These are phyloP conservation scores for Phyllosticta capitalensis DNA, from an alignment of 2,329 filamentous ascomycete species.

Conservation along the genomic window DNA sequence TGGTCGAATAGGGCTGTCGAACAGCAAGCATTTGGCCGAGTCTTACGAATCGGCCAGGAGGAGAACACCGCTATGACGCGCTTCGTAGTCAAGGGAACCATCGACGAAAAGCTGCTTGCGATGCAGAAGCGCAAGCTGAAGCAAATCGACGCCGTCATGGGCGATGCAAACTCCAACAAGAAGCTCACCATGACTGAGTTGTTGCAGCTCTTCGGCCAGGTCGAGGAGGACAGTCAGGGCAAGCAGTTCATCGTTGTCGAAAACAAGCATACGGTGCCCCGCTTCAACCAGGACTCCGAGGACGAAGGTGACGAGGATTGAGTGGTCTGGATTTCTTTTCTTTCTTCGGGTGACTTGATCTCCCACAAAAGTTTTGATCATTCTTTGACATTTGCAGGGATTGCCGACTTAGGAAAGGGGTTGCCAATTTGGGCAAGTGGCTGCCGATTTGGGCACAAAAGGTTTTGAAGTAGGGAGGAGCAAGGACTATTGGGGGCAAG, in stretches of 20 bases:
- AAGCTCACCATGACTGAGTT: constrained; percentile 32
- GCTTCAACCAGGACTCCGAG: constrained; percentile 23
- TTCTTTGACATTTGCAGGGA: too few relatives aligned
- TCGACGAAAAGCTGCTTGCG: constrained; percentile 47
- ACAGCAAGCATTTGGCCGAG: constrained; percentile 54
- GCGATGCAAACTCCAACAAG: constrained; percentile 30
- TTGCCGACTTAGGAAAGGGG: too few relatives aligned
- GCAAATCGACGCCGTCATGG: constrained; percentile 34
- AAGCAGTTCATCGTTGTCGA: constrained; percentile 33
- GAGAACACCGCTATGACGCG: constrained; percentile 51
- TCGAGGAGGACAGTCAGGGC: constrained; percentile 30
- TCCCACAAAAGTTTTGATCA: too few relatives aligned
- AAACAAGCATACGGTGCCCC: constrained; percentile 19
- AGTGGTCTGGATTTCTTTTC: neutral
- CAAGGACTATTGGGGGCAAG: too few relatives aligned
- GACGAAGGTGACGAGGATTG: constrained; percentile 25
- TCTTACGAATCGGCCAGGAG: constrained; percentile 55
- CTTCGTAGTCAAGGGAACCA: constrained; percentile 45
- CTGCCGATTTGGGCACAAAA: too few relatives aligned
- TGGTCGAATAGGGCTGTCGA: constrained; percentile 35
- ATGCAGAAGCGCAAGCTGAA: constrained; percentile 48
- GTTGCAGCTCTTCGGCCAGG: constrained; percentile 37
- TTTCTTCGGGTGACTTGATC: too few relatives aligned
- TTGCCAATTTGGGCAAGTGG: too few relatives aligned
- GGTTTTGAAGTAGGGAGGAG: too few relatives aligned